Conservation (phyloP, 2,329 filamentous ascomycete genomes). For the Pleoardoris graminearum region DNA sequence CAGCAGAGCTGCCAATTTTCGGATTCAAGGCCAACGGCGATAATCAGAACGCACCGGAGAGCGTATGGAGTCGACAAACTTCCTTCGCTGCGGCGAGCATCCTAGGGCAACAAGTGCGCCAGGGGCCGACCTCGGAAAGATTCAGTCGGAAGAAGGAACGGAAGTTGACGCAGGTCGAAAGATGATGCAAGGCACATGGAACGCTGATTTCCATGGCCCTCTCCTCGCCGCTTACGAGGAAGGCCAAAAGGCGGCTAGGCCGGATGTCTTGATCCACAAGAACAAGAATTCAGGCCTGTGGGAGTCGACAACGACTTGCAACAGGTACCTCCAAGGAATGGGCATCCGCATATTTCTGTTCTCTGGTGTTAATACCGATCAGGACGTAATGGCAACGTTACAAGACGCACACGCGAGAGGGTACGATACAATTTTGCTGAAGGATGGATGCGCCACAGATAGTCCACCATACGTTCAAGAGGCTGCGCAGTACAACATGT, state of each 20-base stretch:
- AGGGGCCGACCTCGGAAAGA: background rate
- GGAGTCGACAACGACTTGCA: background rate
- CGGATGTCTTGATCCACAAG: background rate
- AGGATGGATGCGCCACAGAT: slow-evolving; percentile 34
- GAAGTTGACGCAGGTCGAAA: background rate
- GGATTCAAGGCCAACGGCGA: too few species aligned
- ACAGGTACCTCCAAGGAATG: slow-evolving; percentile 7
- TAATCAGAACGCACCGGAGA: too few species aligned
- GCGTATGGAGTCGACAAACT: too few species aligned
- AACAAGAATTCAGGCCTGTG: background rate
- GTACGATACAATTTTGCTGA: slow-evolving; percentile 37
- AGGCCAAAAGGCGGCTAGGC: background rate
- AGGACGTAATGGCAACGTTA: slow-evolving; percentile 37
- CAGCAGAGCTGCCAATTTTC: background rate
- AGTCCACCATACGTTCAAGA: slow-evolving; percentile 44
- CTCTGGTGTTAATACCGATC: slow-evolving; percentile 41
- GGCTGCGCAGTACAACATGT: slow-evolving; percentile 5
- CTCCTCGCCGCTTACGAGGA: background rate
- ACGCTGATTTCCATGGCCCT: background rate
- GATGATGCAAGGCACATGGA: background rate
- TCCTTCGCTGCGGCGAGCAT: background rate
- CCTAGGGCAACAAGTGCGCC: background rate
- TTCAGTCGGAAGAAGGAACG: background rate
- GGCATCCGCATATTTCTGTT: slow-evolving; percentile 40
- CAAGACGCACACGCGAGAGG: slow-evolving; percentile 37